Conservation (phyloP, 768 basidiomycete species). For the Dacryopinax spathularia region DNA sequence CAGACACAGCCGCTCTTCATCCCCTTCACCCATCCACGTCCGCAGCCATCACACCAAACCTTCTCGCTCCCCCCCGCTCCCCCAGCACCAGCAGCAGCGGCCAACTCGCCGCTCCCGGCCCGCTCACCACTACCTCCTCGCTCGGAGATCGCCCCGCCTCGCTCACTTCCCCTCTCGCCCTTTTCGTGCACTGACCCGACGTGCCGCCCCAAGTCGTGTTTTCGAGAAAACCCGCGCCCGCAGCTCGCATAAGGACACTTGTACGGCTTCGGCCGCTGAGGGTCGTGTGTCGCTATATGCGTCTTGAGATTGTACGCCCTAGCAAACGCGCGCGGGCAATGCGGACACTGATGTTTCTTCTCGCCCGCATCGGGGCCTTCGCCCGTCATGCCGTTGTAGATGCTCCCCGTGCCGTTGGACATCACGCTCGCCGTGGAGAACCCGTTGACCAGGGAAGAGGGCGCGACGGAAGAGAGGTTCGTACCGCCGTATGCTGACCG, state of each 20-base stretch:
- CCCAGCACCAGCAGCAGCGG: too few species aligned
- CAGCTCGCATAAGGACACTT: conserved; percentile 75
- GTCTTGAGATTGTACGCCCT: conserved; percentile 92
- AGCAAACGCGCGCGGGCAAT: conserved; percentile 76
- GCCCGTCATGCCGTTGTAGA: not conserved
- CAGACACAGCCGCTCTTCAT: conserved; percentile 8
- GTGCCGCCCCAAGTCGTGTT: conserved; percentile 87
- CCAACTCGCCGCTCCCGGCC: not conserved
- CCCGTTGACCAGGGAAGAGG: not conserved
- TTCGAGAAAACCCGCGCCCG: conserved; percentile 81
- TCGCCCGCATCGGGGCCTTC: not conserved
- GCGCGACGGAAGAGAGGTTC: not conserved
- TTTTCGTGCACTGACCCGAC: conserved; percentile 72
- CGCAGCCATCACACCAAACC: conserved; percentile 60
- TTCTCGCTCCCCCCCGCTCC: conserved; percentile 26
- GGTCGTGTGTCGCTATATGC: conserved; percentile 89
- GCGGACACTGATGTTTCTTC: conserved; percentile 63
- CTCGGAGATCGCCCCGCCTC: not conserved
- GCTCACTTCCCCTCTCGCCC: conserved; percentile 32
- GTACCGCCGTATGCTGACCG: not conserved
- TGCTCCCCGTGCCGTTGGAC: not conserved
- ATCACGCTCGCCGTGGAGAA: not conserved
- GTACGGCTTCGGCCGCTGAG: conserved; percentile 77
- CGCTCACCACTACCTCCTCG: not conserved
- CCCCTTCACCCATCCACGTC: conserved; percentile 38